phyloP scores from a whole-genome alignment of 2,329 filamentous ascomycete genomes.

The Phaeoacremonium minimum region DNA sequence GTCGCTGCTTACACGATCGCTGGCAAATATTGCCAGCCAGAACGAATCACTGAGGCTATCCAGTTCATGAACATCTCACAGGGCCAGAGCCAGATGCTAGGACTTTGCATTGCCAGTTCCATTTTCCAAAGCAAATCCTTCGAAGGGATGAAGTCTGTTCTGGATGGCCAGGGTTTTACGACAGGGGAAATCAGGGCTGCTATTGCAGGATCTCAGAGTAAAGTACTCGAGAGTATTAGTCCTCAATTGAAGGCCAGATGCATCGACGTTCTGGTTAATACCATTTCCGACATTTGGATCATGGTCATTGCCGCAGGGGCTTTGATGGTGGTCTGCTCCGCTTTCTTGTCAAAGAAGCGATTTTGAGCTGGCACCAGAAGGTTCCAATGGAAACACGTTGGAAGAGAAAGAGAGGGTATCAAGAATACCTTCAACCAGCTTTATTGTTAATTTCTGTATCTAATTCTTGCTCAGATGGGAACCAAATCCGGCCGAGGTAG shows the following conservation, averaged over 20 bases:
- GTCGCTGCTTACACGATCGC: slow-evolving; percentile 29
- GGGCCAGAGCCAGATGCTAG: slow-evolving; percentile 13
- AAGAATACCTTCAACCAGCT: too few relatives aligned
- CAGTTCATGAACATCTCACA: slow-evolving; percentile 28
- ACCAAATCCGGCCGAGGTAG: too few relatives aligned
- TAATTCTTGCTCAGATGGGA: too few relatives aligned
- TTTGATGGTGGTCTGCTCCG: not conserved
- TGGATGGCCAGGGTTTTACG: slow-evolving; percentile 3
- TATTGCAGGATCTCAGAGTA: slow-evolving; percentile 8
- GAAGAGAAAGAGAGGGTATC: too few relatives aligned
- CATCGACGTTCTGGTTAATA: not conserved
- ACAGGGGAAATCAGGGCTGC: slow-evolving; percentile 6
- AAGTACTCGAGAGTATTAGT: not conserved
- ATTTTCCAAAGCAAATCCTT: slow-evolving; percentile 11
- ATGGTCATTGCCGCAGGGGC: not conserved
- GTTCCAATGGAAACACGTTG: too few relatives aligned
- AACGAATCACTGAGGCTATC: slow-evolving; percentile 21
- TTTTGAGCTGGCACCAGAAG: too few relatives aligned
- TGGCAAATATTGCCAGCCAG: slow-evolving; percentile 19
- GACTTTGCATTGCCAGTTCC: slow-evolving; percentile 11
- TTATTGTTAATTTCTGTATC: too few relatives aligned
- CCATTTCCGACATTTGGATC: not conserved
- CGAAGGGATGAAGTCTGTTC: slow-evolving; percentile 2
- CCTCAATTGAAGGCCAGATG: not conserved
- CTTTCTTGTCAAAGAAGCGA: not conserved